A percentile compares a stretch with the other conserved stretches of the same genome.
phyloP scores from a whole-genome alignment of 140 eudicot genomes.

The Flaveria floridana region DNA sequence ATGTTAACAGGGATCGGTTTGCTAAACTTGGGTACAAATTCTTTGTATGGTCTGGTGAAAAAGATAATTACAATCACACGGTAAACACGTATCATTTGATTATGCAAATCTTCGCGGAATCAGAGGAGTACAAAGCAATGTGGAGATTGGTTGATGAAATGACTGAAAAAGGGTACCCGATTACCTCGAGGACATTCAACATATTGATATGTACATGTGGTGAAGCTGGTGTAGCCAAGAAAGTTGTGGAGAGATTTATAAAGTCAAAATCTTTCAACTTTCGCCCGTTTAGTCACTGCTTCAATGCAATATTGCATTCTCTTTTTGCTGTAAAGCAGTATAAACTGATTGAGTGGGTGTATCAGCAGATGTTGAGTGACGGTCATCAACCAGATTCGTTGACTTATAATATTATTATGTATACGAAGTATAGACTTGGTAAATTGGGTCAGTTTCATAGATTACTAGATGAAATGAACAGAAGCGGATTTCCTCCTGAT shows the following conservation, averaged over 20 bases:
- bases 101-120: slow-evolving; percentile 77
- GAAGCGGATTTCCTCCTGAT: slow-evolving; percentile 71
- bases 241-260: slow-evolving; percentile 75
- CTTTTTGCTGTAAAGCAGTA: slow-evolving; percentile 63
- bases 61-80: slow-evolving; percentile 61
- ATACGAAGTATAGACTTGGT: slow-evolving; percentile 65
- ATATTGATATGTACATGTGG: slow-evolving; percentile 76
- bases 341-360: slow-evolving; percentile 80
- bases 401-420: slow-evolving; percentile 75
- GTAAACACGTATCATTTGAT: slow-evolving; percentile 63
- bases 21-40: slow-evolving; percentile 81
- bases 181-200: slow-evolving; percentile 79
- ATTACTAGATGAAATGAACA: slow-evolving; percentile 74
- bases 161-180: slow-evolving; percentile 77
- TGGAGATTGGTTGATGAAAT: slow-evolving; percentile 88
- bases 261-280: slow-evolving; percentile 66
- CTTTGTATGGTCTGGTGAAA: slow-evolving; percentile 75
- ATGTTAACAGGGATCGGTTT: slow-evolving; percentile 50
- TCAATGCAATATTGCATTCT: slow-evolving; percentile 73
- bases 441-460: slow-evolving; percentile 64
- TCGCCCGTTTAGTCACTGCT: slow-evolving; percentile 75
- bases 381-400: slow-evolving; percentile 63
- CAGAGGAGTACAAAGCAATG: slow-evolving; percentile 80
- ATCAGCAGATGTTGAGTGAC: slow-evolving; percentile 70
- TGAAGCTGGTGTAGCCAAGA: slow-evolving; percentile 72